Conservation (phyloP, 257 asterid genomes). For the Salvia hispanica region DNA sequence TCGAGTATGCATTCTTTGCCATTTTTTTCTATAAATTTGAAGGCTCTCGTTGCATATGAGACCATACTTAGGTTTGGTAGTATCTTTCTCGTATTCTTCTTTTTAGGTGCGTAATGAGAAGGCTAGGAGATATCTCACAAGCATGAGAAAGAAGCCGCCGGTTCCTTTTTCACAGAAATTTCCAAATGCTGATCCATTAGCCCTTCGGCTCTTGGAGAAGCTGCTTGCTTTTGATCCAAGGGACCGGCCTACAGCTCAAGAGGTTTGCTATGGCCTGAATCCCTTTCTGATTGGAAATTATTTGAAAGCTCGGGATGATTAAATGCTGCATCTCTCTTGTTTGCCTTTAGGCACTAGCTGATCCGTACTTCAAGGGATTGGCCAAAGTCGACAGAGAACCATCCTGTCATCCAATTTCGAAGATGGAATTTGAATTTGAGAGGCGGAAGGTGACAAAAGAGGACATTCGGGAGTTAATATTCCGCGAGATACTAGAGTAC, state of each 20-base stretch:
- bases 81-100: constrained; percentile 17
- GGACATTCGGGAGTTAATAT: constrained; percentile 76
- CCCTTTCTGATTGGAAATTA: neutral
- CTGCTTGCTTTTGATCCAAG: constrained; percentile 92
- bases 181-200: constrained; percentile 78
- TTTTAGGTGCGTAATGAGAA: constrained; percentile 82
- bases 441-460: constrained; percentile 81
- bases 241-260: constrained; percentile 89
- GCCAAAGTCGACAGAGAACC: constrained; percentile 81
- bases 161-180: constrained; percentile 72
- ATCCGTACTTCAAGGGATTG: constrained; percentile 83
- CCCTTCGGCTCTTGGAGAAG: constrained; percentile 66
- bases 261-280: constrained; percentile 47
- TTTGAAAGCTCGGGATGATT: constrained; percentile 15
- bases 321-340: neutral
- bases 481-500: constrained; percentile 82
- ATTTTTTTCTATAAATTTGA: constrained; percentile 8
- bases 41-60: neutral
- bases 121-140: constrained; percentile 85
- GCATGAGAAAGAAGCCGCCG: constrained; percentile 87
- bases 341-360: constrained; percentile 65
- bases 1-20: constrained; percentile 48
- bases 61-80: neutral
- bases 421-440: constrained; percentile 89
- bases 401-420: constrained; percentile 72